Base-by-base conservation (phyloP, 106 monocot genomes). In the Acanthochlamys bracteata region DNA sequence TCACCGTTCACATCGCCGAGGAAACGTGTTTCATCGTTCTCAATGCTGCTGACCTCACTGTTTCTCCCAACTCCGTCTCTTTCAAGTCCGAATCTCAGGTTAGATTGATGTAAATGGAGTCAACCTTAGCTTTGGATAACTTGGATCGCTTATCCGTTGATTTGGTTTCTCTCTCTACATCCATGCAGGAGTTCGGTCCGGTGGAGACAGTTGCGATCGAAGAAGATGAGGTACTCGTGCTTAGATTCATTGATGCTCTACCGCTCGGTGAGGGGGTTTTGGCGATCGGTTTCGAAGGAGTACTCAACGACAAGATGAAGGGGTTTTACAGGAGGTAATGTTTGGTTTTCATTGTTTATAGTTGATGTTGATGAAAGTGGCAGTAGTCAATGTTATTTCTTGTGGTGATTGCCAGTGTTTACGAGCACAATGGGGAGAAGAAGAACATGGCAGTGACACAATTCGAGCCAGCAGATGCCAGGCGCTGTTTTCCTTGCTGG, bases 401-500 rank as follows among this genome's bases (percentile, higher is more conserved):
- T 56, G 14, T 14, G 19, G 8, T n/a, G n/a, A n/a, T n/a, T n/a
- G 43, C 10, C 47, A 95, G 95, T 75, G 63, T 58, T 17, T 95
- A 90, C 40, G 84, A 87, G 69, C 75, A 82, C 33, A 71, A 84
- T 51, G 95, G 95, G 16, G 82, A 84, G 71, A 80, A 76, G 53
- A 82, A 73, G 47, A 87, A 90, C 64, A 95, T 95, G 95, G 90
- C 90, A 0, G 95, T 95, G 24, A 90, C 95, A 0, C 95, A 95
- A 53, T 95, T 90, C 39, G 84, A 95, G 76, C 72, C 95, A 0
- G 90, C 82, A 6, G 90, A 95, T 90, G 90, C 90, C 7, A 74
- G 95, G 27, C 84, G 90, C 9, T 95, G 95, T 69, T 95, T 95
- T 60, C 95, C 95, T 12, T 95, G 90, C 45, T 95, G 95, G 95